These are phyloP conservation scores for Mortierella hygrophila DNA, from an alignment of 192 early-diverging fungal genomes.

Conservation along the genomic window DNA sequence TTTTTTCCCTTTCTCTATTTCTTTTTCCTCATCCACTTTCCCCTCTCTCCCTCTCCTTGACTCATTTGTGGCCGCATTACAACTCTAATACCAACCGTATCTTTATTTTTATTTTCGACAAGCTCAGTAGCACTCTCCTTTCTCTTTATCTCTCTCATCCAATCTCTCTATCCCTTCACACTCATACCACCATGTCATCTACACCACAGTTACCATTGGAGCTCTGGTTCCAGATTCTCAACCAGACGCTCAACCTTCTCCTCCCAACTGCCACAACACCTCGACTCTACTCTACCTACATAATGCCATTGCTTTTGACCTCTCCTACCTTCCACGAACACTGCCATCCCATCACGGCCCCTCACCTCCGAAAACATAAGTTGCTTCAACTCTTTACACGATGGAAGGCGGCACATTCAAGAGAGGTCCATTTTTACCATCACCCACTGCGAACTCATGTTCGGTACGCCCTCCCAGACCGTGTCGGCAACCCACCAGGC, in stretches of 20 bases:
- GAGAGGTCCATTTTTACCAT: slow-evolving; percentile 55
- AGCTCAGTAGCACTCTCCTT: background rate
- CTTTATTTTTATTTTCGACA: slow-evolving; percentile 2
- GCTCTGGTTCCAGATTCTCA: slow-evolving; percentile 53
- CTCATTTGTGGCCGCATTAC: background rate
- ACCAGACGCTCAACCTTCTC: slow-evolving; percentile 38
- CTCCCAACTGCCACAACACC: slow-evolving; percentile 42
- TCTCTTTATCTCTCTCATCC: background rate
- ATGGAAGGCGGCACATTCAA: slow-evolving; percentile 53
- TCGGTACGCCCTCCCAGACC: slow-evolving; percentile 53
- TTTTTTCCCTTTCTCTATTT: background rate
- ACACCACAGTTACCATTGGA: slow-evolving; percentile 37
- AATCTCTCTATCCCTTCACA: background rate
- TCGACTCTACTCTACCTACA: slow-evolving; percentile 38
- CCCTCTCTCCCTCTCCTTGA: background rate
- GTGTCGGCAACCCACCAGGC: slow-evolving; percentile 51
- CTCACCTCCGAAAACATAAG: slow-evolving; percentile 46
- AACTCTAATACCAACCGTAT: background rate
- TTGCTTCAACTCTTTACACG: slow-evolving; percentile 43
- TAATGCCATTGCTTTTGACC: slow-evolving; percentile 41
- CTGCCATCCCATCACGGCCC: slow-evolving; percentile 44
- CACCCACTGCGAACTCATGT: slow-evolving; percentile 41
- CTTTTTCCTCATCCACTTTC: background rate
- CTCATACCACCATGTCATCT: background rate
- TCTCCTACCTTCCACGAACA: slow-evolving; percentile 48